Conservation (phyloP, 805 yeast genomes). For the Yamadazyma nakazawae region DNA sequence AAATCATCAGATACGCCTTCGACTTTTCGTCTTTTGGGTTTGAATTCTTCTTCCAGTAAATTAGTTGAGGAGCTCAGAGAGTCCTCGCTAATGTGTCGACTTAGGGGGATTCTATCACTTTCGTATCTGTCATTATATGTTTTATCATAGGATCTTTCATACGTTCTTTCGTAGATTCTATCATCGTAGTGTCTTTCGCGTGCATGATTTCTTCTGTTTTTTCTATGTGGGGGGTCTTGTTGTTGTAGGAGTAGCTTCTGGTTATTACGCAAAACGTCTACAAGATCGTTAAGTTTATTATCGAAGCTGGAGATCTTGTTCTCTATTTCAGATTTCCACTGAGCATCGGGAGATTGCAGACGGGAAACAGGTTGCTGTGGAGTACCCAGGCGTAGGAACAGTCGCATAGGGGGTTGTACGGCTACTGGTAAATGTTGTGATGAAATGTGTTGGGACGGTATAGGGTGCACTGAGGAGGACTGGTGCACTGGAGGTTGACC, state of each 20-base stretch:
- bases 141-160: neutral
- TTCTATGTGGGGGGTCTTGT: slow-evolving; percentile 10
- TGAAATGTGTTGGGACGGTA: neutral
- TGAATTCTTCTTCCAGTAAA: slow-evolving; percentile 5
- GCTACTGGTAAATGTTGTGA: neutral
- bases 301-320: slow-evolving; percentile 34
- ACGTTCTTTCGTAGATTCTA: slow-evolving; percentile 1
- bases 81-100: slow-evolving; percentile 7
- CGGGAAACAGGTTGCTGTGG: neutral
- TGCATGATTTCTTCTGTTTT: neutral
- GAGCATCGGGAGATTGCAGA: neutral
- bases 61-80: slow-evolving; percentile 1
- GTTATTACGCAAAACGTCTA: slow-evolving; percentile 31
- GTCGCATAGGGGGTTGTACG: neutral
- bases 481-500: neutral
- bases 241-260: slow-evolving; percentile 26
- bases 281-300: slow-evolving; percentile 34
- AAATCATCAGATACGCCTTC: slow-evolving; percentile 27
- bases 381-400: neutral
- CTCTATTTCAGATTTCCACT: slow-evolving; percentile 36
- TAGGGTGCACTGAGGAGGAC: neutral
- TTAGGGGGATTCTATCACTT: neutral
- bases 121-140: neutral
- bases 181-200: neutral
- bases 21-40: neutral